Evolutionary conservation across 129 eudicot species (phyloP), one percentile per base, ranked within the genome.

Genomic region (Ambrosia artemisiifolia): DNA sequence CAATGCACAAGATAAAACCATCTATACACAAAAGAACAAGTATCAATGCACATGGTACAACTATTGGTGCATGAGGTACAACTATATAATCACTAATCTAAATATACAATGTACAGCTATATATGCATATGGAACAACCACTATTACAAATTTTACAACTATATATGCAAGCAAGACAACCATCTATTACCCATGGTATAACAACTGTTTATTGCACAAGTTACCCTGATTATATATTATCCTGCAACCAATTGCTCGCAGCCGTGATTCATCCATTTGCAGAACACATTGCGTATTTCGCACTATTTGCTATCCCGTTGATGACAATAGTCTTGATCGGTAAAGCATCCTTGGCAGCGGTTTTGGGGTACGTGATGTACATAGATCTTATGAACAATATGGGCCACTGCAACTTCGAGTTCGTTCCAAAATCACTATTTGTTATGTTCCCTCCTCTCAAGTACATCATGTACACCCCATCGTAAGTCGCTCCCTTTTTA

Each of bases 221-320:
- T 40, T 65, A 67, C 19, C 33, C 14, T 40, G 33, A 2, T 30
- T 4, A 14, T 28, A 18, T 14, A 20, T 0, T 56, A 40, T 19
- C 6, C 12, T 13, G 7, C 6, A n/a, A 65, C 44, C 7, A 8
- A 38, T 74, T 55, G 12, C 55, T 74, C 35, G 82, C 91, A 88
- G 95, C 95, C 54, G 95, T 88, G 11, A 67, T 74, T 75, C 95
- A 88, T 81, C 95, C 95, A 47, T 88, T 88, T 74, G 95, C 88
- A 28, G 95, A 88, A 79, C 91, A 88, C 33, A 74, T 88, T 11
- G 78, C 83, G 1, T 88, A 88, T 16, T 88, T 73, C 13, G 11
- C 75, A 14, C 51, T 88, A 36, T 88, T 88, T n/a, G 82, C 88
- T 19, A 85, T 88, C 49, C 95, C 95, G 2, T n/a, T 67, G 32